Conservation (phyloP, 129 eudicot genomes). For the Helianthus tuberosus region DNA sequence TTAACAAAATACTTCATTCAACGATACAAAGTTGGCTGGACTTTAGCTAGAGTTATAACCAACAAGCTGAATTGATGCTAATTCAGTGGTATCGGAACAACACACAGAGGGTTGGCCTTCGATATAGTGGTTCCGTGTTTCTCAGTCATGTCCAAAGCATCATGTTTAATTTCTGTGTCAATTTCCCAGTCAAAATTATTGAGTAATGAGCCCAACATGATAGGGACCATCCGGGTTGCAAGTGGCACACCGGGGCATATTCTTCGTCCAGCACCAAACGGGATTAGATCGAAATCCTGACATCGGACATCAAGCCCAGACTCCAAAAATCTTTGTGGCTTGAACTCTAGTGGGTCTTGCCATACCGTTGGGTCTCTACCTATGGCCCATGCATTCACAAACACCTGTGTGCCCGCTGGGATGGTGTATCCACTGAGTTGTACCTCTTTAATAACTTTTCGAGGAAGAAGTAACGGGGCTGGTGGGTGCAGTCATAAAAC, state of each 20-base stretch:
- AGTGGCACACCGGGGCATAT: constrained; percentile 44
- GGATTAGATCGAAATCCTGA: constrained; percentile 33
- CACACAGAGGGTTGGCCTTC: constrained; percentile 30
- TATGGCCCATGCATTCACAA: constrained; percentile 42
- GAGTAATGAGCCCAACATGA: constrained; percentile 38
- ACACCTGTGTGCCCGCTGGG: constrained; percentile 32
- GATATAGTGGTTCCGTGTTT: constrained; percentile 31
- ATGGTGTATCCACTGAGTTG: constrained; percentile 25
- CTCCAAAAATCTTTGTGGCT: constrained; percentile 33
- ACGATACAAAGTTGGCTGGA: no score
- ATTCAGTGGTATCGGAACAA: constrained; percentile 7
- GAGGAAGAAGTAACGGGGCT: constrained; percentile 34
- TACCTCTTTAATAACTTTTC: constrained; percentile 21
- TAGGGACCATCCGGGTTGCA: constrained; percentile 28
- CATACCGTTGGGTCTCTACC: constrained; percentile 29
- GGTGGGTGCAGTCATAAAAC: constrained; percentile 44
- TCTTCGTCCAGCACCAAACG: constrained; percentile 42
- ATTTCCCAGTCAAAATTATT: constrained; percentile 34
- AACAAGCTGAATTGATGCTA: background rate
- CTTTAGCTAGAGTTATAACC: no score
- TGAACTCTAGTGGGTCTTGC: constrained; percentile 23
- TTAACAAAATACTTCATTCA: no score
- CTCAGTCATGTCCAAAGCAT: constrained; percentile 17
- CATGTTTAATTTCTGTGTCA: background rate
- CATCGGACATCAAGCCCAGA: constrained; percentile 22